A percentile compares a stretch with the other conserved stretches of the same genome.
Conservation (phyloP, 2,329 filamentous ascomycete genomes). For the Claviceps humidiphila region DNA sequence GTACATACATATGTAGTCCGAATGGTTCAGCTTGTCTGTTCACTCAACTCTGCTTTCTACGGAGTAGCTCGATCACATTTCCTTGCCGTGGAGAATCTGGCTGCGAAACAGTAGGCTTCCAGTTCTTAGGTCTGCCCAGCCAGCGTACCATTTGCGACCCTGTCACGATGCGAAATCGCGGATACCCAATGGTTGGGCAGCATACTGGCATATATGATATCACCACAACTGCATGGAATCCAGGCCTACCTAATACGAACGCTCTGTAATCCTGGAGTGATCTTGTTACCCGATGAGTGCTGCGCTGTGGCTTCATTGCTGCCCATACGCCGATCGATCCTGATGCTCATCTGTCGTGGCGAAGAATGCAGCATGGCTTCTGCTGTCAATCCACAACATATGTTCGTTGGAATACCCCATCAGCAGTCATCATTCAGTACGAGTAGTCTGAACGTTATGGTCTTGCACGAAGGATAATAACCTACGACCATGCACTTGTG, state of each 20-base stretch:
- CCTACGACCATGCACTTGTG: neutral
- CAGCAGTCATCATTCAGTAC: neutral
- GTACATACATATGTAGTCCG: no score
- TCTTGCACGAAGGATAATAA: neutral
- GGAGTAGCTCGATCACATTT: neutral
- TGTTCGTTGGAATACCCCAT: no score
- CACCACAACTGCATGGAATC: neutral
- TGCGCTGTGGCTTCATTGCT: neutral
- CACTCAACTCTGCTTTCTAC: neutral
- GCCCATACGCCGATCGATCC: neutral
- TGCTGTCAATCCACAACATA: neutral
- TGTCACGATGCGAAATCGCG: conserved; percentile 5
- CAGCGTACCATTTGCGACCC: conserved; percentile 4
- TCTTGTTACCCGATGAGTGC: neutral
- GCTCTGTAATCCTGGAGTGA: neutral
- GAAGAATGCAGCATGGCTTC: neutral
- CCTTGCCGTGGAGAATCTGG: neutral
- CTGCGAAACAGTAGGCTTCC: conserved; percentile 1
- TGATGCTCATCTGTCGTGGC: neutral
- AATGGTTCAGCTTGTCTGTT: neutral
- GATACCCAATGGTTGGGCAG: conserved; percentile 6
- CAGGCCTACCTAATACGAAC: neutral
- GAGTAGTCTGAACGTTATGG: neutral
- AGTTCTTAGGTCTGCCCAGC: conserved; percentile 1
- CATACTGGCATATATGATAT: conserved; percentile 1